Evolutionary conservation across 345 rosid species (phyloP).

Genomic region (thale cress (Arabidopsis thaliana)): TAIR10.1 NC_003070.9:6143501-6144000

Average conservation of each 20-base stretch:
- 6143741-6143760: slow-evolving; percentile 97
- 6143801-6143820: not conserved
- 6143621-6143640: slow-evolving; percentile 94
- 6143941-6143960: slow-evolving; percentile 92
- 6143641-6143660: slow-evolving; percentile 97
- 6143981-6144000: slow-evolving; percentile 90
- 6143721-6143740: slow-evolving; percentile 94
- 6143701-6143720: slow-evolving; percentile 93
- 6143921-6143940: slow-evolving; percentile 95
- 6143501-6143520: slow-evolving; percentile 88
- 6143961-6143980: slow-evolving; percentile 87
- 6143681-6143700: slow-evolving; percentile 92
- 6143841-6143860: slow-evolving; percentile 60
- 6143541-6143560: slow-evolving; percentile 89
- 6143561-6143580: slow-evolving; percentile 80
- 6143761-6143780: slow-evolving; percentile 77
- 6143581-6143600: slow-evolving; percentile 84
- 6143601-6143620: slow-evolving; percentile 91
- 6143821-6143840: not conserved
- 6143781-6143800: not conserved
- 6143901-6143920: slow-evolving; percentile 96
- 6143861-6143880: slow-evolving; percentile 95
- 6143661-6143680: slow-evolving; percentile 91
- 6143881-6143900: slow-evolving; percentile 79
- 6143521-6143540: slow-evolving; percentile 91